Percentiles rank a stretch among this genome's conserved stretches.
These are phyloP conservation scores for Podila minutissima DNA, from an alignment of 192 early-diverging fungal genomes.

Conservation along the genomic window DNA sequence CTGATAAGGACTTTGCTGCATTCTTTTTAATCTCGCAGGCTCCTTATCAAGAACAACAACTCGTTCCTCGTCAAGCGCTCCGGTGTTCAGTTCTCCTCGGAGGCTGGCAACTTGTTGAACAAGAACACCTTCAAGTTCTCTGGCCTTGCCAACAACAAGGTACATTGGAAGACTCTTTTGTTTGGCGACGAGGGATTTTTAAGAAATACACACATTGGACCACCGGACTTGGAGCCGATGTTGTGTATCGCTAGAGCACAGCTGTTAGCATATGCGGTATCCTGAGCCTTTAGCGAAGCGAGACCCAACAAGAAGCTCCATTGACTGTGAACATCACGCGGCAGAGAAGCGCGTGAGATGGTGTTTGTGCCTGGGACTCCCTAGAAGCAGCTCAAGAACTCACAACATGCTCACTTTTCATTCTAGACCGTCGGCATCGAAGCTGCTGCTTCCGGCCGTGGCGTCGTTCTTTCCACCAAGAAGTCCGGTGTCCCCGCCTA, in stretches of 20 bases:
- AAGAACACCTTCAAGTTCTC: slow-evolving; percentile 85
- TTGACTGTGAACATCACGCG: no score
- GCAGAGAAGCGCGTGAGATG: no score
- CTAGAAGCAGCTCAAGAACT: no score
- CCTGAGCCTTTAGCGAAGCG: no score
- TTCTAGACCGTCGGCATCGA: slow-evolving; percentile 68
- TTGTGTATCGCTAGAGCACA: no score
- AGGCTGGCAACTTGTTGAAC: slow-evolving; percentile 83
- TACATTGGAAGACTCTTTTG: slow-evolving; percentile 9
- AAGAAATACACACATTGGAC: neutral
- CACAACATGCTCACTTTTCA: neutral
- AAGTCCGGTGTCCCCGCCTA: slow-evolving; percentile 63
- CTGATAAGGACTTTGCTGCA: no score
- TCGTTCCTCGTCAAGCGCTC: slow-evolving; percentile 86
- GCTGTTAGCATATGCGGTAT: no score
- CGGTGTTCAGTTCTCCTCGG: slow-evolving; percentile 76
- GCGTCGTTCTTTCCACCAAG: slow-evolving; percentile 69
- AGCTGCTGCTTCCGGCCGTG: slow-evolving; percentile 63
- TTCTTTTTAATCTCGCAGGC: slow-evolving; percentile 27
- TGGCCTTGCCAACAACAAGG: slow-evolving; percentile 82
- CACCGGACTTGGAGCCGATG: no score
- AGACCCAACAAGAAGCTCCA: no score
- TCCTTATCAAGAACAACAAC: slow-evolving; percentile 79
- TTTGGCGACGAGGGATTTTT: neutral
- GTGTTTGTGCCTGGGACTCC: no score